These are phyloP conservation scores for Jimgerdemannia flammicorona DNA, from an alignment of 192 early-diverging fungal species.

Conservation along the genomic window DNA sequence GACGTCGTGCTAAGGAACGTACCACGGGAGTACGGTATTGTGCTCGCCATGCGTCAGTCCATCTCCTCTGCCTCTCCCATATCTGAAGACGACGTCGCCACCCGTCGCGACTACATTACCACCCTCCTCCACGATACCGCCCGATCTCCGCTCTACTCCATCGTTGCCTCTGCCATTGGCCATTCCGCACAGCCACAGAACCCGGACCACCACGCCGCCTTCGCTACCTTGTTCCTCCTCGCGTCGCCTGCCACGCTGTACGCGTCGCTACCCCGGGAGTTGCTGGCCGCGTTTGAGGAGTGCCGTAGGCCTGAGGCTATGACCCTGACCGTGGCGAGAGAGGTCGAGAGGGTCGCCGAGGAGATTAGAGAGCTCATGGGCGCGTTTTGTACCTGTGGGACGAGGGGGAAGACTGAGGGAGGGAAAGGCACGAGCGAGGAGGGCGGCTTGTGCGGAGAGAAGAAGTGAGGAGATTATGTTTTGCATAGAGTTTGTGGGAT, in stretches of 20 bases:
- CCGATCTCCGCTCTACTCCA: conserved; percentile 35
- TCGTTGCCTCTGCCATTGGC: conserved; percentile 34
- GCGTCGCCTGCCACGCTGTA: conserved; percentile 54
- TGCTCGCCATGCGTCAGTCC: conserved; percentile 33
- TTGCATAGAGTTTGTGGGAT: too few species aligned
- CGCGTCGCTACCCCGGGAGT: conserved; percentile 41
- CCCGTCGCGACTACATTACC: conserved; percentile 25
- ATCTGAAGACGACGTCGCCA: conserved; percentile 20
- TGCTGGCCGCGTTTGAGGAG: conserved; percentile 36
- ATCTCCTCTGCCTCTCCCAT: conserved; percentile 12
- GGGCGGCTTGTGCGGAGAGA: too few species aligned
- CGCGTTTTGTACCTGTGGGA: conserved; percentile 57
- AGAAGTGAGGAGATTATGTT: too few species aligned
- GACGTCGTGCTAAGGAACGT: conserved; percentile 46
- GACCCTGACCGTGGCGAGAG: conserved; percentile 41
- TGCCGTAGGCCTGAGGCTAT: conserved; percentile 25
- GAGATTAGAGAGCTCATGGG: conserved; percentile 53
- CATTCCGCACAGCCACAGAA: conserved; percentile 1
- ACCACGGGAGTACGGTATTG: conserved; percentile 34
- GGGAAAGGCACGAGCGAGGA: too few species aligned
- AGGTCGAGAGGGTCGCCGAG: conserved; percentile 47
- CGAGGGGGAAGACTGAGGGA: too few species aligned
- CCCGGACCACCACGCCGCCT: conserved; percentile 30
- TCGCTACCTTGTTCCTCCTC: conserved; percentile 62
- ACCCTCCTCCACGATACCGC: conserved; percentile 34